Evolutionary conservation across 1,284 basidiomycete genomes (phyloP), one percentile per base, ranked within the genome.

Genomic region (Trichosporon inkin): DNA sequence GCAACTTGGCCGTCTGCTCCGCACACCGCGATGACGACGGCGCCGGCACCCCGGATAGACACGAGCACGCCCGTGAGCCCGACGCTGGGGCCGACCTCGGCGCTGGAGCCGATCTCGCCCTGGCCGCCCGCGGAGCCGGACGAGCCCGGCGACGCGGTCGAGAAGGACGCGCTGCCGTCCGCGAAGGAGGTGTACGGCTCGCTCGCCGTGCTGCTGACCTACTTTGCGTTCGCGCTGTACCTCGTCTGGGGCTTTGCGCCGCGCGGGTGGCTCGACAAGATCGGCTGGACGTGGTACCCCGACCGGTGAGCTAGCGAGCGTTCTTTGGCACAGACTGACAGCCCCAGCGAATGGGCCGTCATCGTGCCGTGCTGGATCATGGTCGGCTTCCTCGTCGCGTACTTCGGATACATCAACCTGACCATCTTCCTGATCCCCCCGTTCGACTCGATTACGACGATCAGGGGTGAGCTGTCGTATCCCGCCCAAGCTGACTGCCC

Each of bases 201-300:
- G 71, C 88, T 90, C 10, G 89, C 88, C 11, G 88, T 86, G 84
- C 85, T 88, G 10, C 84, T 86, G 0, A 92, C 90, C 0, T 88
- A 84, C 62, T 78, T 92, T 35, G 76, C 85, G 5, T 92, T 88
- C 69, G 77, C 82, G 55, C 68, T 88, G 16, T 92, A 89, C 72
- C 71, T 91, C 22, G 78, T 89, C 7, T 93, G 84, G 84, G 83
- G 81, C 8, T 72, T 84, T 62, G 73, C 82, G 16, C 84, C 84
- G 2, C 76, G 80, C 58, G 71, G 74, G 24, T 85, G 80, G 73
- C 85, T 92, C 58, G 64, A 83, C 54, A 79, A 78, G 71, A 71
- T 85, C 14, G 89, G 90, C 16, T 83, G 92, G 62, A 80, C 83
- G 6, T 93, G 90, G 90, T 91, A 92, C 74, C 91, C 91, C n/a